Evolutionary conservation across 2,329 filamentous ascomycete genomes (phyloP).

Genomic region (Penicillium sp.): DNA sequence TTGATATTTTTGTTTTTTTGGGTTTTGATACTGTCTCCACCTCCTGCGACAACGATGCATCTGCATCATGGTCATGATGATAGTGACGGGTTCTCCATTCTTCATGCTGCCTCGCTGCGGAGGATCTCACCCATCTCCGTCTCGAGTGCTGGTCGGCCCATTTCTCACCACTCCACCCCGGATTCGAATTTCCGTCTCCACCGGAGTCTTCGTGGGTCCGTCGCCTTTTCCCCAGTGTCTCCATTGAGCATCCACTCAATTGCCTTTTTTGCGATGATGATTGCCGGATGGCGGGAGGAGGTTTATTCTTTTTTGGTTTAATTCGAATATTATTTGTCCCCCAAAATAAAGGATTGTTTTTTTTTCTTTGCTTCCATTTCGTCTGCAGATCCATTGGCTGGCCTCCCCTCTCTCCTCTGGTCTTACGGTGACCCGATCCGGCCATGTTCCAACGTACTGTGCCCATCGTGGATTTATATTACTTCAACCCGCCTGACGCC

Average conservation of each 20-base stretch:
- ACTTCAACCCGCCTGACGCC: background rate
- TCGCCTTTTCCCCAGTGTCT: background rate
- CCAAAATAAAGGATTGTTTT: no score
- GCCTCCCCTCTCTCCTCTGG: background rate
- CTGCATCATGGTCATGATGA: no score
- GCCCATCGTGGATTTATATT: constrained; percentile 1
- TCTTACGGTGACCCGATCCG: constrained; percentile 4
- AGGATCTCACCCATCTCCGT: no score
- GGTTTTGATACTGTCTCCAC: no score
- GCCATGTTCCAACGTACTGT: background rate
- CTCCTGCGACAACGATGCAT: no score
- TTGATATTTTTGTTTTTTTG: background rate
- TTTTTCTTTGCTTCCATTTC: background rate
- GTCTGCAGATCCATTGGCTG: background rate
- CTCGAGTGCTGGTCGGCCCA: background rate
- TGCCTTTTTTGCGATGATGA: no score
- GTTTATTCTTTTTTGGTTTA: no score
- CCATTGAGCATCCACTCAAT: no score
- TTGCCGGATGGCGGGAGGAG: no score
- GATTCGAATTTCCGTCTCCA: constrained; percentile 14
- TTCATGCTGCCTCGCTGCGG: no score
- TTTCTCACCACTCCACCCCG: constrained; percentile 3
- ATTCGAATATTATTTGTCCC: no score
- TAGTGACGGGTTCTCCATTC: no score
- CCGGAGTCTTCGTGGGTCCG: constrained; percentile 5